Evolutionary conservation across 345 rosid species (phyloP), one percentile per base, ranked within the genome.

Genomic region (Ceriops tagal): DNA sequence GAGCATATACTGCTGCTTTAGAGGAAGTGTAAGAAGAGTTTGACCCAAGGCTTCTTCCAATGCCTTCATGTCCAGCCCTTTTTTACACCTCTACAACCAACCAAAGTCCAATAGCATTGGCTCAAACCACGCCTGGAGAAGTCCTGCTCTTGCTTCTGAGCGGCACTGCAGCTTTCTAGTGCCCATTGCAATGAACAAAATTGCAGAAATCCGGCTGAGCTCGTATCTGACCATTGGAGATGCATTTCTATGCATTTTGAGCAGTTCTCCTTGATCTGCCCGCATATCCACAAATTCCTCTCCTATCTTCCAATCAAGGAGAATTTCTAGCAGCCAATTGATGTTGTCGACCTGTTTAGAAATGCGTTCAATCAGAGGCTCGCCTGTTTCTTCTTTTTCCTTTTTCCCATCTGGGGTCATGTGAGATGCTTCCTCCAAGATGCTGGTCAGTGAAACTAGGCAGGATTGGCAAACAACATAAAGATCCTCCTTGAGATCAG

Each of bases 11-110:
- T 91, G 99, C 71, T 83, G 88, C 80, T 80, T 83, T 68, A 85
- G 58, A 4, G 96, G 92, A 64, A 93, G 83, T 0, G 99, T 89
- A 24, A 91, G 83, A 24, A 91, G 91, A 15, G 90, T 81, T 81
- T 91, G 96, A 26, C 99, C 99, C 83, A 91, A 73, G n/a, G 93
- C 95, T 81, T 91, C 97, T 75, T 91, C 97, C 72, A 95, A 75
- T 64, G 80, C 84, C 73, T 78, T 91, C 82, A 82, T 83, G 81
- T 95, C 92, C 43, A 89, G 76, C 69, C 99, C 96, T 57, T 95
- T 93, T 71, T 80, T 85, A 82, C 96, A 88, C 75, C 97, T 86
- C 75, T 87, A 92, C 63, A 95, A 79, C 99, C 97, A 91, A 62
- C 99, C 96, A 10, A 91, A 93, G 73, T 95, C 96, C 16, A 74